Conservation (phyloP, 2,329 filamentous ascomycete genomes). For the Aspergillus novofumigatus region DNA sequence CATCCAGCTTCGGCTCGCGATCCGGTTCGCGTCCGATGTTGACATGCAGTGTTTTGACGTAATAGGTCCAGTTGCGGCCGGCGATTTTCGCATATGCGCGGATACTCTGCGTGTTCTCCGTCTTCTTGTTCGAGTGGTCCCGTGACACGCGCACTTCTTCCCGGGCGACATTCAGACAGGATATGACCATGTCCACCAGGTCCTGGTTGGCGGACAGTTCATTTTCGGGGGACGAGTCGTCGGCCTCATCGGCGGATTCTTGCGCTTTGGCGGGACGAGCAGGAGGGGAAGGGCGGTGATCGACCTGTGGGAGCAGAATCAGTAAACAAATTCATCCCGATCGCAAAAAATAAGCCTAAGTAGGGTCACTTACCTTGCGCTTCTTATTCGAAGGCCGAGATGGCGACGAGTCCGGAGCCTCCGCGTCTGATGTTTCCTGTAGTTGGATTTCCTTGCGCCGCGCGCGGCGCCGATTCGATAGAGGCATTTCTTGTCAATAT, state of each 20-base stretch:
- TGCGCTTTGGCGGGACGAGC: constrained; percentile 30
- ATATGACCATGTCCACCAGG: constrained; percentile 46
- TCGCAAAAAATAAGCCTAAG: neutral
- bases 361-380: constrained; percentile 39
- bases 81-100: constrained; percentile 50
- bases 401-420: constrained; percentile 46
- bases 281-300: constrained; percentile 30
- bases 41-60: constrained; percentile 46
- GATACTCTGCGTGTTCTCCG: constrained; percentile 44
- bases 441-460: constrained; percentile 44
- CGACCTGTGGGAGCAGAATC: constrained; percentile 23
- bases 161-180: constrained; percentile 41
- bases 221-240: constrained; percentile 40
- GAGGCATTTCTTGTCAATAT: constrained; percentile 33
- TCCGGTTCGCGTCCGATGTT: constrained; percentile 49
- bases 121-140: constrained; percentile 44
- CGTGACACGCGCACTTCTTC: constrained; percentile 42
- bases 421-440: constrained; percentile 43
- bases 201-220: constrained; percentile 42
- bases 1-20: constrained; percentile 38
- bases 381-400: constrained; percentile 45
- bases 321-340: constrained; percentile 1
- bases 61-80: constrained; percentile 50
- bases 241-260: constrained; percentile 39
- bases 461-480: constrained; percentile 42